Base-by-base conservation (phyloP, 108 stramenopile genomes). In the Cyclotella sp. region DNA sequence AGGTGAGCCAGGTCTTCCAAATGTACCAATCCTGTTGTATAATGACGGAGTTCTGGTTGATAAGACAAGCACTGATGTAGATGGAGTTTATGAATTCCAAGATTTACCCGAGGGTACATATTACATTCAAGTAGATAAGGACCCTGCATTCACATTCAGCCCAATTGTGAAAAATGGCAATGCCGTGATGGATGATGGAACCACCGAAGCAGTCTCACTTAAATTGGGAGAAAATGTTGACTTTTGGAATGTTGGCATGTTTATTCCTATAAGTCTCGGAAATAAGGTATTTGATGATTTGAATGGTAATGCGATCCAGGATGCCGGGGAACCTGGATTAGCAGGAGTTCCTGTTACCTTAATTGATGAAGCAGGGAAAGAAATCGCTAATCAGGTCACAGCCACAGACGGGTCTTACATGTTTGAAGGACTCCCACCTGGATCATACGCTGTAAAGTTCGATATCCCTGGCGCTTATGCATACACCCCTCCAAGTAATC, bases 231-330 rank as follows among this genome's bases (percentile, higher is more conserved):
- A 65, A 53, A 63, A 41, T 45, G 42, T 54, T 27, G 51, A 63
- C 27, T 55, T 28, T 13, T 74, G 73, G 73, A 13, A 72, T 68
- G 78, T 79, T 9, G 78, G 78, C 8, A 71, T 78, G 77, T 78
- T 54, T 46, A 21, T 66, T 16, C 70, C 63, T 12, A 43, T 64
- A 0, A 64, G 21, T 27, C 43, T 64, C 43, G 63, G 63, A 64
- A 78, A 78, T 44, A 57, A 47, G 54, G 77, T 78, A 39, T 78
- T 70, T 30, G 62, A 71, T 57, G 78, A 79, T 30, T 67, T 53
- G 24, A 72, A 79, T 73, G 78, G 66, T 8, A 57, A 79, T 53
- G 78, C 69, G 6, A 42, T 53, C 19, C 65, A 61, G n/a, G 72
- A 79, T 26, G 45, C 34, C 9, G 58, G 55, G 45, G 78, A 73